Evolutionary conservation across 371 early-diverging fungal genomes (phyloP).

Genomic region (Batrachochytrium dendrobatidis): DNA sequence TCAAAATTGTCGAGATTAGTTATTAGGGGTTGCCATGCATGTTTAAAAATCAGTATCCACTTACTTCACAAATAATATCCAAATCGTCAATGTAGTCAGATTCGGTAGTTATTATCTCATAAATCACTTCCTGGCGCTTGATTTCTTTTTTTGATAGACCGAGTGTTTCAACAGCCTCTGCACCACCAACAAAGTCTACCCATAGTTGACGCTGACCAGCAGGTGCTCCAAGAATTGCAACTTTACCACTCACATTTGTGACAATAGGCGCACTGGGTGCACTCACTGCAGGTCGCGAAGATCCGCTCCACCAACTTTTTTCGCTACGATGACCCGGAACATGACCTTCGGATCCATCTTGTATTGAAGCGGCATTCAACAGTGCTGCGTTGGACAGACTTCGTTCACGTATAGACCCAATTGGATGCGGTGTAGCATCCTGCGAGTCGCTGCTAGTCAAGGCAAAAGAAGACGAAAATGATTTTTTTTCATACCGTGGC

Average conservation of each 20-base stretch:
- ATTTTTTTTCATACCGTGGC: slow-evolving; percentile 14
- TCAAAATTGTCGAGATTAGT: neutral
- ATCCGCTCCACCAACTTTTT: neutral
- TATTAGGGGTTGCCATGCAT: neutral
- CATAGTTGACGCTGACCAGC: slow-evolving; percentile 24
- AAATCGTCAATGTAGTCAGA: slow-evolving; percentile 54
- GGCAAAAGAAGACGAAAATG: slow-evolving; percentile 9
- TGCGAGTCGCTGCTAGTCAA: slow-evolving; percentile 15
- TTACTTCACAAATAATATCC: slow-evolving; percentile 48
- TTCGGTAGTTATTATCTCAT: slow-evolving; percentile 58
- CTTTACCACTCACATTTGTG: neutral
- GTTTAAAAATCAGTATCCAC: slow-evolving; percentile 5
- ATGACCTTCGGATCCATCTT: no score
- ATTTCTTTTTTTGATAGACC: slow-evolving; percentile 25
- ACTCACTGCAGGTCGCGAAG: slow-evolving; percentile 5
- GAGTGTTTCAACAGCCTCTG: slow-evolving; percentile 26
- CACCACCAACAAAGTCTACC: slow-evolving; percentile 36
- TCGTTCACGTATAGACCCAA: no score
- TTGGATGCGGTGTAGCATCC: slow-evolving; percentile 7
- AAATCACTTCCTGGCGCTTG: slow-evolving; percentile 57
- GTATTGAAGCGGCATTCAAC: no score
- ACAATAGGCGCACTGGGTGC: neutral
- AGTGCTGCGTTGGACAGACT: slow-evolving; percentile 3
- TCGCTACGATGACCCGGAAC: neutral
- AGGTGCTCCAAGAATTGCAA: slow-evolving; percentile 25